Percentiles rank a stretch among this genome's conserved stretches.
Evolutionary conservation across 371 early-diverging fungal species (phyloP).

Genomic region (Lichtheimia corymbifera): DNA sequence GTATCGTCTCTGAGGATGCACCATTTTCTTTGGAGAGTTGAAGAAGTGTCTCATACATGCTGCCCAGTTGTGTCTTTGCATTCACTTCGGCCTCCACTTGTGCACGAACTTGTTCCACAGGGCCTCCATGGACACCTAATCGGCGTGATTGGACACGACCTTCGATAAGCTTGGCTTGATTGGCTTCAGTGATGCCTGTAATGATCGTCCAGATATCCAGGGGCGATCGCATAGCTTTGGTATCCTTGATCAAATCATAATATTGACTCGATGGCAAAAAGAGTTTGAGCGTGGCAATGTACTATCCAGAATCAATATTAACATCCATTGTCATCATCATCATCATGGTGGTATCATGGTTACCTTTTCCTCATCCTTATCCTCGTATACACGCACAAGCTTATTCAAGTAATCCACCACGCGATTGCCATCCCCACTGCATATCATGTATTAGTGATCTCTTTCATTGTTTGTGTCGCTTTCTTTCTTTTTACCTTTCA

Average conservation of each 20-base stretch:
- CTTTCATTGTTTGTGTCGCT: constrained; percentile 14
- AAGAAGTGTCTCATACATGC: constrained; percentile 45
- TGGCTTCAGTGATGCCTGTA: constrained; percentile 52
- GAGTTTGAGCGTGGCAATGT: constrained; percentile 53
- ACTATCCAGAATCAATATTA: constrained; percentile 18
- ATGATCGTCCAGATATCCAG: constrained; percentile 59
- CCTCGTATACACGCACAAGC: constrained; percentile 52
- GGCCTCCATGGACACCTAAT: constrained; percentile 71
- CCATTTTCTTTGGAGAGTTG: constrained; percentile 22
- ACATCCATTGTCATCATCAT: not conserved
- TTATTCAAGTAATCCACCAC: constrained; percentile 60
- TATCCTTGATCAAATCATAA: constrained; percentile 46
- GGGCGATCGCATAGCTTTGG: constrained; percentile 43
- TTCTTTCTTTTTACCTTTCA: constrained; percentile 20
- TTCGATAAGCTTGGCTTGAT: constrained; percentile 60
- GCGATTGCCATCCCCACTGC: constrained; percentile 59
- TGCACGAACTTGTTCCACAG: constrained; percentile 52
- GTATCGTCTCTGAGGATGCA: constrained; percentile 9
- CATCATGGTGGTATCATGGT: constrained; percentile 12
- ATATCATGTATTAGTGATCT: not conserved
- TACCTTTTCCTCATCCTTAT: constrained; percentile 35
- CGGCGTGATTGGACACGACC: constrained; percentile 69
- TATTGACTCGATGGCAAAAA: constrained; percentile 55
- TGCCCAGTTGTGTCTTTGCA: constrained; percentile 55
- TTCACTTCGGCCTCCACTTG: constrained; percentile 65